Evolutionary conservation across 768 basidiomycete genomes (phyloP).

Genomic region (Filobasidium wieringae): DNA sequence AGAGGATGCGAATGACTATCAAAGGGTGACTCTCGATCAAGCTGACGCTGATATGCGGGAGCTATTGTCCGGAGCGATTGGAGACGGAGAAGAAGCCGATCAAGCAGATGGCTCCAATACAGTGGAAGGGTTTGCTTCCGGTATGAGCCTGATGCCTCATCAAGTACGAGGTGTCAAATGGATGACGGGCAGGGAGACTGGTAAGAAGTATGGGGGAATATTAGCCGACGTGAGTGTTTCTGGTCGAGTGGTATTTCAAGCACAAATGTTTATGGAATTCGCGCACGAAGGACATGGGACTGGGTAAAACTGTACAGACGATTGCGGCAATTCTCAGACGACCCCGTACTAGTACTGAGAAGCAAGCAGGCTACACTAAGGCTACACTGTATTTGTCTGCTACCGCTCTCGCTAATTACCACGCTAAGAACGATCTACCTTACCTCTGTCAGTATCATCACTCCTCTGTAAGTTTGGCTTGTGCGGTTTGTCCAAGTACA

Average conservation of each 20-base stretch:
- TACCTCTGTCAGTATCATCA: conserved; percentile 55
- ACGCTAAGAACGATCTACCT: neutral
- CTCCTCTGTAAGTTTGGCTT: conserved; percentile 48
- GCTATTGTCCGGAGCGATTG: conserved; percentile 54
- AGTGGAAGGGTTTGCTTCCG: conserved; percentile 65
- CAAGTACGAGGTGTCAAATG: conserved; percentile 74
- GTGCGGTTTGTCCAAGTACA: neutral
- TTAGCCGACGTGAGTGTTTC: conserved; percentile 54
- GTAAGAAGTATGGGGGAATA: conserved; percentile 72
- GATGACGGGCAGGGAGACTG: conserved; percentile 74
- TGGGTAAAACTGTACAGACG: conserved; percentile 67
- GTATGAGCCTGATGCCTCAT: conserved; percentile 65
- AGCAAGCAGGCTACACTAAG: conserved; percentile 51
- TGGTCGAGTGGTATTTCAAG: neutral
- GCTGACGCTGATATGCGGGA: conserved; percentile 69
- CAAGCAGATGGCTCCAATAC: conserved; percentile 56
- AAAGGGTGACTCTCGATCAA: conserved; percentile 41
- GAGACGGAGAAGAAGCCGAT: conserved; percentile 44
- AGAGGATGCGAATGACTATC: conserved; percentile 24
- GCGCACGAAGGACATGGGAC: conserved; percentile 35
- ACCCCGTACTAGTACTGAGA: conserved; percentile 61
- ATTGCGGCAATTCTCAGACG: conserved; percentile 68
- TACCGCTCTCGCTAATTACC: neutral
- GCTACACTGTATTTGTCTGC: conserved; percentile 34
- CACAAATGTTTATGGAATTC: neutral